Evolutionary conservation across 2,329 filamentous ascomycete species (phyloP).

Genomic region (Paecilomyces sp.): DNA sequence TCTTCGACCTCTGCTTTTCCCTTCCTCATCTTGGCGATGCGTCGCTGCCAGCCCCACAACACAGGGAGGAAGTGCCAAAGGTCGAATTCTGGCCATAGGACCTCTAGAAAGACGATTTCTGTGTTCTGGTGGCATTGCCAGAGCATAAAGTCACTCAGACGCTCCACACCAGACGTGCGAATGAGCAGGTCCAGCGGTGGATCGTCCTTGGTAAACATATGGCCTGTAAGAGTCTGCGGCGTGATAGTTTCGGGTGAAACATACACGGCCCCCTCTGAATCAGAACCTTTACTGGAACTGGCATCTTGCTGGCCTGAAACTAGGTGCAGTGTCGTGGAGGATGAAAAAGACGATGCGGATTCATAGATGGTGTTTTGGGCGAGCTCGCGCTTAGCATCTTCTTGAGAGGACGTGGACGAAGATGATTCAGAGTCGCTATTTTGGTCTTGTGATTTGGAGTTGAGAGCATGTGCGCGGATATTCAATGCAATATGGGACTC

Average conservation of each 20-base stretch:
- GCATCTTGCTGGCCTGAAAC: conserved; percentile 18
- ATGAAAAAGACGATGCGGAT: conserved; percentile 31
- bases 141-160: conserved; percentile 95
- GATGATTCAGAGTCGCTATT: conserved; percentile 43
- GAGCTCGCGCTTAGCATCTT: conserved; percentile 26
- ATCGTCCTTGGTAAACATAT: conserved; percentile 80
- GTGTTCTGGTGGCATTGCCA: conserved; percentile 96
- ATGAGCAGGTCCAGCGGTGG: conserved; percentile 88
- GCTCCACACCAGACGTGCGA: conserved; percentile 84
- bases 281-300: conserved; percentile 30
- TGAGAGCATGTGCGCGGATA: conserved; percentile 60
- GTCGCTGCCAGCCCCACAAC: conserved; percentile 78
- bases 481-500: conserved; percentile 81
- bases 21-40: conserved; percentile 56
- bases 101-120: conserved; percentile 84
- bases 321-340: conserved; percentile 45
- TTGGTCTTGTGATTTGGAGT: conserved; percentile 24
- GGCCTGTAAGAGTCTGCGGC: conserved; percentile 68
- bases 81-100: conserved; percentile 93
- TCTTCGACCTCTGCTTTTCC: conserved; percentile 53
- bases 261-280: conserved; percentile 29
- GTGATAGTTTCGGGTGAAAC: conserved; percentile 87
- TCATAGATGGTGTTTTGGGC: conserved; percentile 21
- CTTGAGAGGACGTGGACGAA: conserved; percentile 32
- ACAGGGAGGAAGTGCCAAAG: conserved; percentile 90